Evolutionary conservation across 2,329 filamentous ascomycete species (phyloP), one percentile per base, ranked within the genome.

Genomic region (Cadophora malorum): DNA sequence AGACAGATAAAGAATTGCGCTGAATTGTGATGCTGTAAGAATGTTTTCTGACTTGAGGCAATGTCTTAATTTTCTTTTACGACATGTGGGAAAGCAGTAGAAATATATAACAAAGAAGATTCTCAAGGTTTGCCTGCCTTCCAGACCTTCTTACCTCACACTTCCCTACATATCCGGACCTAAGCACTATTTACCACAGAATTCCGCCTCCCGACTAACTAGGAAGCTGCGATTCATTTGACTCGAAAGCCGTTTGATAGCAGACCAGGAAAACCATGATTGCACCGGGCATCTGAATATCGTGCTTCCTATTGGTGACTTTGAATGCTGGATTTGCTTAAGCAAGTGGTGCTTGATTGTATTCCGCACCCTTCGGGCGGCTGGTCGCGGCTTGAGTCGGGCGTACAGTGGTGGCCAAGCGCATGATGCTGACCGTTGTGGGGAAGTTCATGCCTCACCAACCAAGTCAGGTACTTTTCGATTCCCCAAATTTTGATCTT

Each of bases 31-130:
- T 38, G 16, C n/a, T 35, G 31, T n/a, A 62, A 56, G 14, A 47
- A 9, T 25, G 12, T 28, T 38, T 16, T 33, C 58, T 33, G 28
- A 56, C 50, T 56, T 59, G 35, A 65, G 16, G 23, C 21, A 45
- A 38, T 58, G 12, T 67, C 49, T 62, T 58, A 58, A 31, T 38
- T 58, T 10, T n/a, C 23, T 58, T 38, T 25, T 25, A 55, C 31
- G 23, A 38, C 21, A 10, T 16, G n/a, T 9, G 55, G 33, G n/a
- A 41, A 41, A 38, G 28, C 4, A n/a, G 19, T 5, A 58, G 9
- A 41, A 19, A 58, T 58, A 58, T 58, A 41, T 58, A 58, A 38
- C 55, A 58, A 58, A 58, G 55, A 38, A 33, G 28, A 55, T 55
- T 19, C 28, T 19, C 16, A 55, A 25, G 23, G 52, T 55, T 55